Base-by-base conservation (phyloP, 176 grass and related monocot species). In the Bolboschoenus planiculmis region DNA sequence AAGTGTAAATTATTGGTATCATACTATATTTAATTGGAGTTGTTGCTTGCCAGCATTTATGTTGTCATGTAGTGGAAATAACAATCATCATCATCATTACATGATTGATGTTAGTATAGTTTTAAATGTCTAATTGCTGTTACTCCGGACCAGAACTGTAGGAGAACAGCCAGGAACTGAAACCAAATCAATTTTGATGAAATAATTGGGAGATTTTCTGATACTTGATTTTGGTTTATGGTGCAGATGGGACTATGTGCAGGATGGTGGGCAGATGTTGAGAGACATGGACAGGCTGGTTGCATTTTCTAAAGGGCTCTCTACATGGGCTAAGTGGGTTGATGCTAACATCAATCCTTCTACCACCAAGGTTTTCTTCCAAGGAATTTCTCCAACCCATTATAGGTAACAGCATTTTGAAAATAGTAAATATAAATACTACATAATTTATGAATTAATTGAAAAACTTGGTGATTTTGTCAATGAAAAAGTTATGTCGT, bases 311-410 rank as follows among this genome's bases (percentile, higher is more conserved):
- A 99, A 93, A 85, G 96, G 91, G 30, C 84, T 99, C 76, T 84
- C 75, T 4, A 99, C 96, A 34, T 99, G 96, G 96, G 89, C 89
- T 24, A 95, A 90, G 3, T 95, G 96, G 96, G 84, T 99, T 16
- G 90, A 99, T 56, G 23, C 82, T 10, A 95, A 93, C 80, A 81
- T 99, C 11, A 85, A 99, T 57, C 57, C 86, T 23, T 63, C 96
- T 26, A 85, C 47, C 51, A 91, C 89, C 47, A 95, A 89, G 66
- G 92, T 95, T 74, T 99, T 89, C 70, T 99, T 95, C 75, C 96
- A 95, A 81, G 92, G 92, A 30, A 99, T 99, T 79, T 99, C 92
- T 11, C 96, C 96, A 0, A 99, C 96, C 30, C 96, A 99, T 26
- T 99, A 90, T 82, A 89, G 84, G 96, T 95, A 90, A 85, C 58